Evolutionary conservation across 78 protist species (phyloP).

Genomic region (Dictyostelium citrinum): DNA sequence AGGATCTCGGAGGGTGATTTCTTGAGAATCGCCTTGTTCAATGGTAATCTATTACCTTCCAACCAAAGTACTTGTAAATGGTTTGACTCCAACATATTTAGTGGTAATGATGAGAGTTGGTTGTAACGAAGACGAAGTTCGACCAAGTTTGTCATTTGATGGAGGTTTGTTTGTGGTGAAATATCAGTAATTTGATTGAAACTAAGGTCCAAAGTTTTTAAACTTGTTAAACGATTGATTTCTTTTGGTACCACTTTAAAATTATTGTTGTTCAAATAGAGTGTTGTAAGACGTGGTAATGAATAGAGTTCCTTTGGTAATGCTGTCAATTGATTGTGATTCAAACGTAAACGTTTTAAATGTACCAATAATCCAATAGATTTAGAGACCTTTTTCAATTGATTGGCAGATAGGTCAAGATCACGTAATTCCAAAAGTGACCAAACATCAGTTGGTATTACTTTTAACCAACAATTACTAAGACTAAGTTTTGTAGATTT

Average conservation of each 20-base stretch:
- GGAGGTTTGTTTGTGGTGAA: constrained; percentile 31
- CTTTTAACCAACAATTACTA: constrained; percentile 54
- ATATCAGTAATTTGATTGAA: constrained; percentile 74
- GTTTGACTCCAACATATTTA: constrained; percentile 40
- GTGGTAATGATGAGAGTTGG: constrained; percentile 48
- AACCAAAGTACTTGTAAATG: constrained; percentile 71
- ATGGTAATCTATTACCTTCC: constrained; percentile 61
- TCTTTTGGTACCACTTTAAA: constrained; percentile 52
- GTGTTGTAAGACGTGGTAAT: constrained; percentile 44
- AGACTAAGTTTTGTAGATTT: constrained; percentile 26
- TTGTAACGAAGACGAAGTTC: constrained; percentile 57
- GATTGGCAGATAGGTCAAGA: constrained; percentile 69
- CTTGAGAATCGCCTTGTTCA: constrained; percentile 26
- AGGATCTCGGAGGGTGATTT: constrained; percentile 48
- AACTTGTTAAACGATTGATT: background rate
- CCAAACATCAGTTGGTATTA: constrained; percentile 53
- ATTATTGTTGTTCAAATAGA: constrained; percentile 63
- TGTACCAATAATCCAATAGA: constrained; percentile 49
- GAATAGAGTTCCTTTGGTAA: constrained; percentile 55
- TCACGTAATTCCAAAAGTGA: constrained; percentile 42
- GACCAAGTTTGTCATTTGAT: constrained; percentile 37
- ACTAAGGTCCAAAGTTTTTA: constrained; percentile 31
- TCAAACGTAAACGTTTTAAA: constrained; percentile 38
- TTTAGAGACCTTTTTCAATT: constrained; percentile 61
- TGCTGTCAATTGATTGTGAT: constrained; percentile 56